These are phyloP conservation scores for Phaffomyces thermotolerans DNA, from an alignment of 805 yeast species.

Conservation along the genomic window DNA sequence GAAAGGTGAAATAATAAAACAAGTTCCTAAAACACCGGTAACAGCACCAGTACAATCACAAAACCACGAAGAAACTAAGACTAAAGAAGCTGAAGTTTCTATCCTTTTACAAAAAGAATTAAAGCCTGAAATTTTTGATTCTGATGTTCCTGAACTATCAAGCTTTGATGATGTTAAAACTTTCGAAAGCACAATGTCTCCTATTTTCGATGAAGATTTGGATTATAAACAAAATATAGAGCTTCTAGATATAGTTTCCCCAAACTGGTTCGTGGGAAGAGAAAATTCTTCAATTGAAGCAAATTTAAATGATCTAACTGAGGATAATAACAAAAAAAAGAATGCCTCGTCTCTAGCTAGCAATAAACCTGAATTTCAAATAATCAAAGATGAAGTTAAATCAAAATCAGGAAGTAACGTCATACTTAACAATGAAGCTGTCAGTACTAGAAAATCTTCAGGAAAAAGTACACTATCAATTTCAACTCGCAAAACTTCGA, in stretches of 20 bases:
- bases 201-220: constrained; percentile 17
- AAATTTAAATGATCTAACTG: constrained; percentile 5
- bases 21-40: not conserved
- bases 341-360: not conserved
- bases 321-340: not conserved
- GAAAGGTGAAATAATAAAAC: not conserved
- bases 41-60: not conserved
- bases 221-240: constrained; percentile 1
- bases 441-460: too few species aligned
- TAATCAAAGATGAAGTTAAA: not conserved
- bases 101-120: not conserved
- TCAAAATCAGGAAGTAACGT: not conserved
- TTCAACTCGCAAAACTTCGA: not conserved
- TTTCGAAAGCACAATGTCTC: constrained; percentile 21
- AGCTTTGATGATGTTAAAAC: constrained; percentile 13
- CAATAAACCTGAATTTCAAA: not conserved
- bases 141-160: constrained; percentile 11
- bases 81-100: not conserved
- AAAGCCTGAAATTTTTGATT: constrained; percentile 3
- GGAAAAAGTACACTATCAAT: not conserved
- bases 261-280: constrained; percentile 13
- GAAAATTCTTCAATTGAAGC: constrained; percentile 18
- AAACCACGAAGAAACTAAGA: not conserved
- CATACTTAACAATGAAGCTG: not conserved
- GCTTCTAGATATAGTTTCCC: not conserved